Conservation (phyloP, 371 early-diverging fungal species). For the Furculomyces boomerangus region DNA sequence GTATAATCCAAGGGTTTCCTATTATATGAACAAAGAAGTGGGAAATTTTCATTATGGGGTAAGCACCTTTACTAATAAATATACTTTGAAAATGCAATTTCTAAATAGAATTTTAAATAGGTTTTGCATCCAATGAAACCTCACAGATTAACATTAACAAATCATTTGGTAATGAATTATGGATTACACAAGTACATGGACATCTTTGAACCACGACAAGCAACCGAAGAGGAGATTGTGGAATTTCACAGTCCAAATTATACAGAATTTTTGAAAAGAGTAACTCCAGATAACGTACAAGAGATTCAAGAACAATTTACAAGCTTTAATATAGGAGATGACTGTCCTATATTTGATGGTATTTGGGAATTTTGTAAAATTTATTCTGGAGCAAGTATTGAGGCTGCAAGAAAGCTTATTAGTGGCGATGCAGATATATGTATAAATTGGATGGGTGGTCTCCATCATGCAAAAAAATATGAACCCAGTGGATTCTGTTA, state of each 20-base stretch:
- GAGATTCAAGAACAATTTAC: conserved; percentile 42
- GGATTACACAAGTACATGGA: conserved; percentile 75
- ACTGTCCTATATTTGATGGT: conserved; percentile 96
- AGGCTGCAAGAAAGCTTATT: conserved; percentile 62
- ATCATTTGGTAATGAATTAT: conserved; percentile 75
- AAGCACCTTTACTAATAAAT: conserved; percentile 16
- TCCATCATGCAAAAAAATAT: conserved; percentile 89
- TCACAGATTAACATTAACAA: conserved; percentile 76
- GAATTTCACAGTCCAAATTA: conserved; percentile 96
- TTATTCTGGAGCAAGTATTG: conserved; percentile 75
- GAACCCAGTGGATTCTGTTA: conserved; percentile 94
- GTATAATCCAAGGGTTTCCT: conserved; percentile 43
- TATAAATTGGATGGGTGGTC: conserved; percentile 91
- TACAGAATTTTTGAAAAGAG: conserved; percentile 89
- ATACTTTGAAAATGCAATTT: neutral
- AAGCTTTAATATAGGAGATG: conserved; percentile 82
- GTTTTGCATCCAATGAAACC: conserved; percentile 95
- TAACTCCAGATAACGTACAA: conserved; percentile 77
- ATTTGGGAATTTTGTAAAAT: conserved; percentile 89
- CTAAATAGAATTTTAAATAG: neutral
- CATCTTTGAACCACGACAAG: conserved; percentile 71
- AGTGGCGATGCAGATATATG: conserved; percentile 61
- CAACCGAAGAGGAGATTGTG: conserved; percentile 89
- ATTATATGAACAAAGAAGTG: conserved; percentile 73
- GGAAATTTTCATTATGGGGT: conserved; percentile 78